Evolutionary conservation across 352 stramenopile species (phyloP).

Genomic region (Aphanomyces euteiches): DNA sequence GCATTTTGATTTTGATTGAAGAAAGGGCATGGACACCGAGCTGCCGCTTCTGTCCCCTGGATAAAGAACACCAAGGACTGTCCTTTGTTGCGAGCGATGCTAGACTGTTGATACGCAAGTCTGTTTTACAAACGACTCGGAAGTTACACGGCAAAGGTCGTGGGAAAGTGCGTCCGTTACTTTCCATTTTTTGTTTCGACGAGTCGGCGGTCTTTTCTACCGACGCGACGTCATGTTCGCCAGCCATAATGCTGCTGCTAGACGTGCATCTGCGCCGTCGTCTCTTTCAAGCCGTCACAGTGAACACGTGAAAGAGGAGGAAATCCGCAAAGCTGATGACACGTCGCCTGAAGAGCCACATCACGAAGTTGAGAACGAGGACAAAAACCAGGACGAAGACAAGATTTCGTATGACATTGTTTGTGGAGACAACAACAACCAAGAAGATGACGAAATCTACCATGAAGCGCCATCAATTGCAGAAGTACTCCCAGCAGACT

Average conservation of each 20-base stretch:
- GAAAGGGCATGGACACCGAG: too few species aligned
- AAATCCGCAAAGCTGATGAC: conserved; percentile 11
- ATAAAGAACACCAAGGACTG: too few species aligned
- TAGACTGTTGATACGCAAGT: too few species aligned
- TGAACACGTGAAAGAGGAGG: background rate
- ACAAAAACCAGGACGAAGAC: conserved; percentile 11
- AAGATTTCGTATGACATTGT: background rate
- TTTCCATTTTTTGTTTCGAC: conserved; percentile 20
- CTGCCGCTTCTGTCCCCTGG: too few species aligned
- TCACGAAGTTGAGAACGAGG: background rate
- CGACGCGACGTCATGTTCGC: background rate
- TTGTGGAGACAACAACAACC: background rate
- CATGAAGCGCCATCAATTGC: background rate
- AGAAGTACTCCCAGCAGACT: background rate
- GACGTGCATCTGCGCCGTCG: conserved; percentile 6
- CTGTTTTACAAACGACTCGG: too few species aligned
- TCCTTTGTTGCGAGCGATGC: too few species aligned
- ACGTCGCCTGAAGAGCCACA: background rate
- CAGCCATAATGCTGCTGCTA: background rate
- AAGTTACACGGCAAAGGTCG: too few species aligned
- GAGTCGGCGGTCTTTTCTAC: background rate
- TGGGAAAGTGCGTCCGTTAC: background rate
- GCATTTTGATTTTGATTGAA: too few species aligned
- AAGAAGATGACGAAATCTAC: background rate
- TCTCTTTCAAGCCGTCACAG: background rate